Base-by-base conservation (phyloP, 768 basidiomycete species). In the Mrakia blollopis region DNA sequence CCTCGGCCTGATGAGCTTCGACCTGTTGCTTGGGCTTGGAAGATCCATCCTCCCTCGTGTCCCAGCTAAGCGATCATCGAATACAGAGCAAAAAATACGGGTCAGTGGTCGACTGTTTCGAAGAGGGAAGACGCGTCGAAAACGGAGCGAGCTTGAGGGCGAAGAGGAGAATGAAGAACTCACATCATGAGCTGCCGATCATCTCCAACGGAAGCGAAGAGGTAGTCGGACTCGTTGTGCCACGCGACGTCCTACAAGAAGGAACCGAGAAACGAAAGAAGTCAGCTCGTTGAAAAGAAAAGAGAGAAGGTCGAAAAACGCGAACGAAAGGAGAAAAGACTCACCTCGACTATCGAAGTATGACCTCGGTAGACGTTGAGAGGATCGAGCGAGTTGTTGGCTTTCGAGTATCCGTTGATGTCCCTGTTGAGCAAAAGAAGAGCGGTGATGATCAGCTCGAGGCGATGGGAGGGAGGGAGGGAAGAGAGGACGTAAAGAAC, bases 171-270 rank as follows among this genome's bases (percentile, higher is more conserved):
- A 61, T 16, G 61, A 7, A 23, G 6, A 5, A 85, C 93, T 70
- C 81, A 98, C 94, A 98, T 87, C 87, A 97, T 89, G 72, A 99
- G 87, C 87, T 92, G 89, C 83, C 91, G 92, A 83, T 99, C 97
- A 79, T 99, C 97, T 28, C 95, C 94, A 44, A 96, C 97, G 80
- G 95, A 98, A 3, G 91, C 94, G 80, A 98, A 93, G 69, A 94
- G 85, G 80, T 90, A 89, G 78, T 93, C 92, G 81, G 91, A 86
- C 6, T 87, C 88, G 2, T 89, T 86, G 83, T 96, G 91, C 97
- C 97, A 99, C 80, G 97, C 94, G 8, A 99, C 95, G 82, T 99
- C 97, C 93, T 96, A 78, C 18, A 54, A 28, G 44, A 63, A 50
- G 18, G 21, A 52, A 50, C 2, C 13, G 32, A 44, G 0, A 25